Conservation (phyloP, 2,329 filamentous ascomycete species). For the Trichoderma sp. region DNA sequence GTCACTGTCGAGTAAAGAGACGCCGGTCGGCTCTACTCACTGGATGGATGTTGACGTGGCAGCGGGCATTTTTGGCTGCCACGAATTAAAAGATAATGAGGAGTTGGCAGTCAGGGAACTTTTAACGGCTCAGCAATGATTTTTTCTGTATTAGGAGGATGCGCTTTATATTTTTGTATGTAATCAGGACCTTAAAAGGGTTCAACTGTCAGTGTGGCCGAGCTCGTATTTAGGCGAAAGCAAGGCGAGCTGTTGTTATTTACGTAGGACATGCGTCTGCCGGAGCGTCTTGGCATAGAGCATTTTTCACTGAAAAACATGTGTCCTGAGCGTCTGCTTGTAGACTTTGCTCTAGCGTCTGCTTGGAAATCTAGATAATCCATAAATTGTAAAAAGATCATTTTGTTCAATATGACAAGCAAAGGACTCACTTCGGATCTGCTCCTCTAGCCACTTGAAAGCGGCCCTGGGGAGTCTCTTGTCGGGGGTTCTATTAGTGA, state of each 20-base stretch:
- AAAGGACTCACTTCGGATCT: slow-evolving; percentile 68
- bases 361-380: not conserved
- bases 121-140: slow-evolving; percentile 21
- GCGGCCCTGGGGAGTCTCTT: slow-evolving; percentile 84
- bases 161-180: slow-evolving; percentile 9
- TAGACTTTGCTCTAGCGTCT: not conserved
- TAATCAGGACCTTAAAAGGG: not conserved
- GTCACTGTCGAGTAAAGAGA: slow-evolving; percentile 88
- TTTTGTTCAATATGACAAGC: not conserved
- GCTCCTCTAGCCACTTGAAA: slow-evolving; percentile 79
- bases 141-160: slow-evolving; percentile 11
- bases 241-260: not conserved
- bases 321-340: slow-evolving; percentile 1
- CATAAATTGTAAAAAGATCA: not conserved
- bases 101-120: slow-evolving; percentile 24
- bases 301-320: not conserved
- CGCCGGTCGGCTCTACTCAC: slow-evolving; percentile 13
- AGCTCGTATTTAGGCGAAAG: not conserved
- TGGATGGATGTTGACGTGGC: not conserved
- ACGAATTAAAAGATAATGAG: slow-evolving; percentile 18
- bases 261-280: not conserved
- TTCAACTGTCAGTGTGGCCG: not conserved
- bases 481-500: slow-evolving; percentile 91
- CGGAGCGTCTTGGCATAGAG: slow-evolving; percentile 9
- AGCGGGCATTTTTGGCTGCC: not conserved